Evolutionary conservation across 1,284 basidiomycete species (phyloP).

Genomic region (Gomphus bonarii): DNA sequence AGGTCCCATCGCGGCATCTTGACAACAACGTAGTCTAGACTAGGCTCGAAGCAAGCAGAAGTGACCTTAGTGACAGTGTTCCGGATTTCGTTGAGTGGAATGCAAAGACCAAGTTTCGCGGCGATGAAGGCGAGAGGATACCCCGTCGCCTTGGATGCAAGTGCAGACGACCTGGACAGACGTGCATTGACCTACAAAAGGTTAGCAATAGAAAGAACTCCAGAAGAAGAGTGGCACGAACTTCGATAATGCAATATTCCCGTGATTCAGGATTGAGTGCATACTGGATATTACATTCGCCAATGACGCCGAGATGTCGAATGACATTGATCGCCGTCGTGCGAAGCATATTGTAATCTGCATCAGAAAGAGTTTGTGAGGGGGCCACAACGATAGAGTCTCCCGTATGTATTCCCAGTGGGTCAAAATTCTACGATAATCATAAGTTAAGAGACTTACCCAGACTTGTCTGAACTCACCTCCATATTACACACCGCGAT

Average conservation of each 20-base stretch:
- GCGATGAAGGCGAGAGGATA: conserved; percentile 98
- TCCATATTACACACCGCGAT: conserved; percentile 99
- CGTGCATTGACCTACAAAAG: conserved; percentile 86
- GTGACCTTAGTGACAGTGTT: conserved; percentile 97
- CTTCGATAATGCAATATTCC: conserved; percentile 98
- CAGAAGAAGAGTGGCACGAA: conserved; percentile 20
- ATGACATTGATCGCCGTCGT: conserved; percentile 98
- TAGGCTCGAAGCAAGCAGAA: conserved; percentile 96
- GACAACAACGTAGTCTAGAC: conserved; percentile 93
- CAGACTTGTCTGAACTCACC: conserved; percentile 37
- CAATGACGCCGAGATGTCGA: conserved; percentile 92
- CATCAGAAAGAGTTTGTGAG: conserved; percentile 95
- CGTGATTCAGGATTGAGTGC: conserved; percentile 91
- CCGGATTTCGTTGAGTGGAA: conserved; percentile 95
- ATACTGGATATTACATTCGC: conserved; percentile 99
- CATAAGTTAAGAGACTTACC: conserved; percentile 1
- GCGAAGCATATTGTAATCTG: conserved; percentile 97
- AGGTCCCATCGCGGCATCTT: conserved; percentile 99
- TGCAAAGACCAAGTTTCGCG: conserved; percentile 93
- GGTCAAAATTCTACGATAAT: conserved; percentile 82
- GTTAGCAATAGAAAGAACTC: neutral
- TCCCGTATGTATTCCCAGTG: conserved; percentile 96
- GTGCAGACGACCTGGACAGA: conserved; percentile 93
- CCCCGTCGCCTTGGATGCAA: conserved; percentile 97
- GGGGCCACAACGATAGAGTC: conserved; percentile 99